Conservation (phyloP, 192 early-diverging fungal species). For the Podila clonocystis region DNA sequence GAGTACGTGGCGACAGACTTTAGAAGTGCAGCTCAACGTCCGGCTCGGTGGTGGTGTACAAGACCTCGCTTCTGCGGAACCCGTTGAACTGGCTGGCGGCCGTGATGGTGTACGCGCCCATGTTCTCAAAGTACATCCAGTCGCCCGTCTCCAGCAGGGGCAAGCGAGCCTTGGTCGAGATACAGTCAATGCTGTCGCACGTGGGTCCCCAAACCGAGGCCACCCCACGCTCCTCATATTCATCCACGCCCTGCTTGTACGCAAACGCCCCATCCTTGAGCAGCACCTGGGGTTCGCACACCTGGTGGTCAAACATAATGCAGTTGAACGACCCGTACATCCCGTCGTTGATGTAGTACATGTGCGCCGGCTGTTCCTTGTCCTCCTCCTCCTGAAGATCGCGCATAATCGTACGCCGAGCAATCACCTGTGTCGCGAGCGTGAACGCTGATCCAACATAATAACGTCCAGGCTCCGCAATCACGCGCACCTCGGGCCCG, state of each 20-base stretch:
- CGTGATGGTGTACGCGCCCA: conserved; percentile 98
- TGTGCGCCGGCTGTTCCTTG: conserved; percentile 17
- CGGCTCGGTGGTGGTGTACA: conserved; percentile 85
- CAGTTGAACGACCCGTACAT: conserved; percentile 99
- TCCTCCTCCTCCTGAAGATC: background rate
- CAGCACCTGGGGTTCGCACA: conserved; percentile 77
- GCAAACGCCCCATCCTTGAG: conserved; percentile 49
- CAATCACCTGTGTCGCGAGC: conserved; percentile 92
- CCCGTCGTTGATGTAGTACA: conserved; percentile 98
- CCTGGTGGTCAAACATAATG: conserved; percentile 96
- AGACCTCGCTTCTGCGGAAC: conserved; percentile 83
- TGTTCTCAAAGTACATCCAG: conserved; percentile 94
- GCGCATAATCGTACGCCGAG: conserved; percentile 72
- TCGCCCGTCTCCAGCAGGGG: conserved; percentile 93
- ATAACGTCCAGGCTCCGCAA: conserved; percentile 98
- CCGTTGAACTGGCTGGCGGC: conserved; percentile 91
- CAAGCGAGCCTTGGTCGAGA: conserved; percentile 70
- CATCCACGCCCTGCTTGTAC: conserved; percentile 3
- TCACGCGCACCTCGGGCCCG: conserved; percentile 87
- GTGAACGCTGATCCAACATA: conserved; percentile 95
- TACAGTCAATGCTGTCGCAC: conserved; percentile 98
- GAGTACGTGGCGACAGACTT: background rate
- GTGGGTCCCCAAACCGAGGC: conserved; percentile 97
- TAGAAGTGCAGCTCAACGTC: conserved; percentile 22
- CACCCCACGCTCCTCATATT: conserved; percentile 52